Conservation (phyloP, 176 grass and related monocot species). For the Ampelocalamus luodianensis region DNA sequence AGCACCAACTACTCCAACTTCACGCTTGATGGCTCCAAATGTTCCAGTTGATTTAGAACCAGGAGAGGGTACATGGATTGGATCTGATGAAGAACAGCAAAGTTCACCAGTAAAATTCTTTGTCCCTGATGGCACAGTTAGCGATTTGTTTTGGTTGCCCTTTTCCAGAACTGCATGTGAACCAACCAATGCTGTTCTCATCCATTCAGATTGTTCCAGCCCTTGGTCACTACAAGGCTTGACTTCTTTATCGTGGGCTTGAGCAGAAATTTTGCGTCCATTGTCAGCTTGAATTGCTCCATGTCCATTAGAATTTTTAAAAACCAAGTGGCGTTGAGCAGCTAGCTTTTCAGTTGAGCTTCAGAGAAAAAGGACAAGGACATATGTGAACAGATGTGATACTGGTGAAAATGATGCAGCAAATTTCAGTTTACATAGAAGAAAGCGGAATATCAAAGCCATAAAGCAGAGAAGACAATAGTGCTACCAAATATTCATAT, state of each 20-base stretch:
- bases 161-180: slow-evolving; percentile 42
- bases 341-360: slow-evolving; percentile 60
- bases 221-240: slow-evolving; percentile 43
- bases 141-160: slow-evolving; percentile 19
- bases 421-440: slow-evolving; percentile 46
- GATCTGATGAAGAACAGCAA: slow-evolving; percentile 76
- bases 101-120: slow-evolving; percentile 53
- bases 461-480: slow-evolving; percentile 26
- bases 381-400: slow-evolving; percentile 60
- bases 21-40: slow-evolving; percentile 72
- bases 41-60: slow-evolving; percentile 60
- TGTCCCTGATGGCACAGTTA: slow-evolving; percentile 36
- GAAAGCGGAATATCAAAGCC: slow-evolving; percentile 25
- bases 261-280: slow-evolving; percentile 11
- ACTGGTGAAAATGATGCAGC: slow-evolving; percentile 46
- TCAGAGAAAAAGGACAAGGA: slow-evolving; percentile 55
- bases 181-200: slow-evolving; percentile 17
- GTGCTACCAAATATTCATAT: slow-evolving; percentile 26
- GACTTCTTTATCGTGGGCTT: slow-evolving; percentile 41
- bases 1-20: slow-evolving; percentile 75
- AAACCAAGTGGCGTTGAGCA: slow-evolving; percentile 35
- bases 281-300: slow-evolving; percentile 43
- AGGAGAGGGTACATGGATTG: slow-evolving; percentile 71
- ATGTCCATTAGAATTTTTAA: slow-evolving; percentile 42
- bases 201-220: slow-evolving; percentile 30